Evolutionary conservation across 208 protist genomes (phyloP), one percentile per base, ranked within the genome.

Genomic region (Leishmania tropica): DNA sequence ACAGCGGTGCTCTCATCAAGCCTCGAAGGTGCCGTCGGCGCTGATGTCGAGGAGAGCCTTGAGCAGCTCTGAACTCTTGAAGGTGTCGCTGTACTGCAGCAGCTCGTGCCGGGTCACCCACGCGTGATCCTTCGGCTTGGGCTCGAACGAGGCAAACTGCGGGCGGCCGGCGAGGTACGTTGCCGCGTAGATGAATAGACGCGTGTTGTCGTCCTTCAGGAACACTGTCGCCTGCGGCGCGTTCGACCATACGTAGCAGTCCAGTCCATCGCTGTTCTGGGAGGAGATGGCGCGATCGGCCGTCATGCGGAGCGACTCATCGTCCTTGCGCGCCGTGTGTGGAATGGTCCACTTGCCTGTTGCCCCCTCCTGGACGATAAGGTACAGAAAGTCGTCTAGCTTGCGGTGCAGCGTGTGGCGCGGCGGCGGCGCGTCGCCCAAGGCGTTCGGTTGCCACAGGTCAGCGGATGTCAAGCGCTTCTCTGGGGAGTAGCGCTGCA

Each of bases 231-330:
- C 92, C 81, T 95, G 92, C 54, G 94, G 94, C 0, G 92, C 94
- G 72, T 95, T 95, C n/a, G 92, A 95, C 92, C 94, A 97, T 10
- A 93, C 54, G 79, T 93, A 95, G 80, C 83, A 87, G 67, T 94
- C 90, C 0, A 97, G 67, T 7, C 78, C 83, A 8, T 94, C 90
- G 4, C 45, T 83, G 77, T 97, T 89, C 77, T 95, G 89, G 51
- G 65, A 58, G 3, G 86, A 77, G 58, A 97, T 60, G 8, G 90
- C 88, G 42, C 94, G 88, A 73, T 95, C 92, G 11, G 76, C 89
- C 3, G 92, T 85, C 90, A 94, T 96, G 74, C 92, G 90, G 40
- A 97, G 90, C 54, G 94, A 93, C 85, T 97, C 92, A 58, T 64
- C 76, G 31, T 58, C 56, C 58, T 65, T 73, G 6, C 88, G 85